Percentiles rank a stretch among this genome's conserved stretches.
phyloP scores from a whole-genome alignment of 129 eudicot genomes.

The Flaveria linearis region DNA sequence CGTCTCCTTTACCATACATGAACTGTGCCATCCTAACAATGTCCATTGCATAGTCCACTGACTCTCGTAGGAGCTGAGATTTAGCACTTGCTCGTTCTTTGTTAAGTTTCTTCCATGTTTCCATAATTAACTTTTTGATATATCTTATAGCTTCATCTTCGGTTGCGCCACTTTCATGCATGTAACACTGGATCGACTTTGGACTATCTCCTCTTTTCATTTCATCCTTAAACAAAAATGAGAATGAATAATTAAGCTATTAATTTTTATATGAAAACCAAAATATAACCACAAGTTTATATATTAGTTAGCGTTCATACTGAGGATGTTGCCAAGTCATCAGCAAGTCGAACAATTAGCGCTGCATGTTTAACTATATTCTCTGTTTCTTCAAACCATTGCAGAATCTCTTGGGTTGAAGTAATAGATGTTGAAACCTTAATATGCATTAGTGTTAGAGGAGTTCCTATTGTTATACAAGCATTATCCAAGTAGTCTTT shows the following conservation, averaged over 20 bases:
- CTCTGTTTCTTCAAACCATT: background rate
- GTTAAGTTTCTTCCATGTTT: constrained; percentile 36
- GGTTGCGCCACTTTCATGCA: constrained; percentile 40
- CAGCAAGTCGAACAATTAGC: constrained; percentile 34
- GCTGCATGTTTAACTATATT: constrained; percentile 23
- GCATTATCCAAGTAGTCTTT: constrained; percentile 39
- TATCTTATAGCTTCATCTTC: constrained; percentile 44
- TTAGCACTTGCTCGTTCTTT: constrained; percentile 13
- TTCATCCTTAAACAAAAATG: constrained; percentile 23
- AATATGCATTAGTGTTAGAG: constrained; percentile 26
- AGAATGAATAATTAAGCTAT: background rate
- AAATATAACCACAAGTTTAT: background rate
- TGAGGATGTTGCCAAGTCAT: constrained; percentile 41
- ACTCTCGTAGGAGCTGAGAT: constrained; percentile 8
- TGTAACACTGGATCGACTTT: constrained; percentile 44
- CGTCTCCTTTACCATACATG: constrained; percentile 41
- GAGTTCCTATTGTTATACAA: constrained; percentile 27
- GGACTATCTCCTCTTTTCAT: constrained; percentile 44
- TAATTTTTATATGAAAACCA: background rate
- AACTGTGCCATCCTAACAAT: constrained; percentile 31
- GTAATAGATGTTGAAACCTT: background rate
- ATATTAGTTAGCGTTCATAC: constrained; percentile 9
- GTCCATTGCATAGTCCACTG: constrained; percentile 27
- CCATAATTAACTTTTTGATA: constrained; percentile 9
- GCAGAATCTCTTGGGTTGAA: constrained; percentile 13